A percentile compares a stretch with the other conserved stretches of the same genome.
These are phyloP conservation scores for Aaosphaeria arxii DNA, from an alignment of 2,329 filamentous ascomycete genomes.

Conservation along the genomic window DNA sequence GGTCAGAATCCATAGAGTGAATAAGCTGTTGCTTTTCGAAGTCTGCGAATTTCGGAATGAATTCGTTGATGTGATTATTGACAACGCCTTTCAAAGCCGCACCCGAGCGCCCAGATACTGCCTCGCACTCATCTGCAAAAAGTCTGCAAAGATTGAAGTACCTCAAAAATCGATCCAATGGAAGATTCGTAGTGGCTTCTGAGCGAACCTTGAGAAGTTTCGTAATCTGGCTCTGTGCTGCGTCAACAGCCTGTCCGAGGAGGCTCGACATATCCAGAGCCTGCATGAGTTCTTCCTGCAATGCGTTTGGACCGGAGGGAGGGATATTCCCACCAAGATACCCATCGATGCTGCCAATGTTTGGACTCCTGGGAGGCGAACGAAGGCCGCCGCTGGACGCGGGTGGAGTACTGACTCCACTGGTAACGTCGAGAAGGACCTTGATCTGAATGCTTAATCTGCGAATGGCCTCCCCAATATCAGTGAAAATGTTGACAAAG, in stretches of 20 bases:
- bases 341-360: slow-evolving; percentile 42
- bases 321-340: slow-evolving; percentile 23
- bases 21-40: slow-evolving; percentile 71
- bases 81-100: slow-evolving; percentile 74
- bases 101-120: slow-evolving; percentile 75
- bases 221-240: slow-evolving; percentile 69
- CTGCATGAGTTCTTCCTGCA: slow-evolving; percentile 73
- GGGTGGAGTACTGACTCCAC: slow-evolving; percentile 58
- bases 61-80: slow-evolving; percentile 78
- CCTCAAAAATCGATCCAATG: slow-evolving; percentile 68
- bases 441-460: slow-evolving; percentile 89
- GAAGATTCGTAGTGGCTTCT: slow-evolving; percentile 67
- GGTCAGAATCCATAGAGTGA: slow-evolving; percentile 74
- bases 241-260: slow-evolving; percentile 75
- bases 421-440: slow-evolving; percentile 89
- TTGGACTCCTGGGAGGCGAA: slow-evolving; percentile 50
- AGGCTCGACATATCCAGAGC: slow-evolving; percentile 75
- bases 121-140: slow-evolving; percentile 84
- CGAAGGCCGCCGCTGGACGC: slow-evolving; percentile 36
- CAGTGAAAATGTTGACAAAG: slow-evolving; percentile 77
- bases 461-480: slow-evolving; percentile 81
- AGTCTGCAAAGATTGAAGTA: slow-evolving; percentile 81
- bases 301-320: slow-evolving; percentile 17
- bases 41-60: slow-evolving; percentile 69
- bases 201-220: slow-evolving; percentile 75